A percentile compares a stretch with the other conserved stretches of the same genome.
Conservation (phyloP, 176 grass and related monocot genomes). For the Phoenix roebelenii region DNA sequence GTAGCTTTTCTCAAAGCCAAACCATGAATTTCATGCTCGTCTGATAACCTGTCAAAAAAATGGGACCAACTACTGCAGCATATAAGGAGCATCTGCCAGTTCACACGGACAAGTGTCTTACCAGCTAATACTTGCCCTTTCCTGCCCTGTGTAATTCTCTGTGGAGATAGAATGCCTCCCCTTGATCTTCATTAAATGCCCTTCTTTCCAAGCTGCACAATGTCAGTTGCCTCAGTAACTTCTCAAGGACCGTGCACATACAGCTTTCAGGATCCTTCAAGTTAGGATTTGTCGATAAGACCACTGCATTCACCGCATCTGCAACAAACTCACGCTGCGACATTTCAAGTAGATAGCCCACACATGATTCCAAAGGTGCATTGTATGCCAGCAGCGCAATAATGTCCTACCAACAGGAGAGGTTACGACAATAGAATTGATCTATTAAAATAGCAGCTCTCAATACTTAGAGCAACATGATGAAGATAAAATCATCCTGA, state of each 20-base stretch:
- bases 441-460: too few species aligned
- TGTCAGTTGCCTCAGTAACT: constrained; percentile 79
- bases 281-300: constrained; percentile 62
- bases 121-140: constrained; percentile 9
- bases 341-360: constrained; percentile 68
- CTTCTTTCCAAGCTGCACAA: constrained; percentile 70
- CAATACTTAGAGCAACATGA: too few species aligned
- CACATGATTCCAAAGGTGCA: constrained; percentile 51
- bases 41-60: too few species aligned
- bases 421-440: constrained; percentile 1
- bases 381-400: constrained; percentile 70
- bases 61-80: too few species aligned
- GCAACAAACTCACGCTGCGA: constrained; percentile 79
- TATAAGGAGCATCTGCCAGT: too few species aligned
- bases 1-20: too few species aligned
- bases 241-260: constrained; percentile 76
- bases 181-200: constrained; percentile 45
- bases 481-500: too few species aligned
- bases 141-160: constrained; percentile 49
- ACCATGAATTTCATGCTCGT: too few species aligned
- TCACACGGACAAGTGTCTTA: too few species aligned
- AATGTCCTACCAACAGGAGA: constrained; percentile 47
- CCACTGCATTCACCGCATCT: constrained; percentile 68
- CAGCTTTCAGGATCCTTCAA: constrained; percentile 60
- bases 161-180: constrained; percentile 77